Evolutionary conservation across 805 yeast species (phyloP), one percentile per base, ranked within the genome.

Genomic region (Yamadazyma takamatsuzukensis): DNA sequence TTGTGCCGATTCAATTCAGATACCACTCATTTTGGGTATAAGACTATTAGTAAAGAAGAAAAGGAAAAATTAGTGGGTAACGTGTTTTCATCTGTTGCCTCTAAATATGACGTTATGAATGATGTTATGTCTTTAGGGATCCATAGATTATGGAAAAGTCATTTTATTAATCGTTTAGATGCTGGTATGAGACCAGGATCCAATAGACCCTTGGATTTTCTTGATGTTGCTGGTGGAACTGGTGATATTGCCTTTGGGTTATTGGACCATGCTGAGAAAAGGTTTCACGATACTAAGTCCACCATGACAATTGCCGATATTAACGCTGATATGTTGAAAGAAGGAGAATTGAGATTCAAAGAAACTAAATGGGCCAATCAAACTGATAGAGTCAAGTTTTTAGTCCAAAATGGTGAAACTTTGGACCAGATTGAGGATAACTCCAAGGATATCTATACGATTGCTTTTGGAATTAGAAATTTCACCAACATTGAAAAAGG

Each of bases 181-280:
- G 95, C 97, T 27, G 98, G 98, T 21, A 78, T 78, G 68, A 75
- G 97, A 53, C 90, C 95, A 4, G 94, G 90, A 28, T 74, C 78
- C 10, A 56, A 65, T 10, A 75, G 80, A 44, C 96, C 96, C 3
- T 67, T 93, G 48, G 76, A 80, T 37, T 90, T 93, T 52, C 71
- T 93, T 43, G 98, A 93, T 59, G 97, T 93, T 36, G 98, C 98
- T 17, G 98, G 98, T 39, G 98, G 98, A 15, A 87, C 97, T 8
- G 98, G 98, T 29, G 98, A 93, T 54, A 90, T 93, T 60, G 98
- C 98, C 1, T 87, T 87, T 61, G 94, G 98, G 2, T 72, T 93
- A 42, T 68, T 93, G 41, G 96, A 88, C 50, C 96, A 93, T 60
- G 97, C 97, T 7, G 79, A 81, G 43, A 61, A 68, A 24, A 76